A percentile compares a stretch with the other conserved stretches of the same genome.
Evolutionary conservation across 495 filamentous ascomycete genomes (phyloP).

Genomic region (Neurospora intermedia): DNA sequence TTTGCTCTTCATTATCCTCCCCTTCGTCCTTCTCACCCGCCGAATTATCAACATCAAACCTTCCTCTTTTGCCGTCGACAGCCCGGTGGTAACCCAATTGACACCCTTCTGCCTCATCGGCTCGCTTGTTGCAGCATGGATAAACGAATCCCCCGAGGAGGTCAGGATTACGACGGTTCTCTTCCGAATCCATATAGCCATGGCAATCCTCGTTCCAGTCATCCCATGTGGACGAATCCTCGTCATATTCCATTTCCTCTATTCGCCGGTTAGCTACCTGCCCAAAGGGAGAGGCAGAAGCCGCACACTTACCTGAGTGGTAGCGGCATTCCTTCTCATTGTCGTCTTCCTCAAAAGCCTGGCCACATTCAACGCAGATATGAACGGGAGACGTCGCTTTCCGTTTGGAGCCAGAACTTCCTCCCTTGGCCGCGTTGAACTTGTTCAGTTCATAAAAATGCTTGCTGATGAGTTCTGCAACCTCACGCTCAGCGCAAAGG

Average conservation of each 20-base stretch:
- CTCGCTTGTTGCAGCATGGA: background rate
- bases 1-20: background rate
- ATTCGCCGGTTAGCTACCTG: background rate
- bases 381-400: background rate
- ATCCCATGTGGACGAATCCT: background rate
- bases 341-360: background rate
- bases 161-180: background rate
- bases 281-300: background rate
- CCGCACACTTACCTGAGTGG: background rate
- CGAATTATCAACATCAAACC: background rate
- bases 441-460: background rate
- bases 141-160: background rate
- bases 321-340: background rate
- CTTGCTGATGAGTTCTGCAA: background rate
- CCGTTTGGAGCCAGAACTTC: background rate
- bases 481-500: background rate
- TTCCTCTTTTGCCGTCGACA: background rate
- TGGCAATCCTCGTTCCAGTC: background rate
- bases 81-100: background rate
- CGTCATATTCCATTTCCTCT: background rate
- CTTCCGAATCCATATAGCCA: background rate
- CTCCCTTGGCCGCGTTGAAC: background rate
- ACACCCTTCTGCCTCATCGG: background rate
- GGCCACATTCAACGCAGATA: background rate
- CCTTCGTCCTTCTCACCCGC: background rate